Evolutionary conservation across 805 yeast species (phyloP), one percentile per base, ranked within the genome.

Genomic region (Millerozyma acaciae): DNA sequence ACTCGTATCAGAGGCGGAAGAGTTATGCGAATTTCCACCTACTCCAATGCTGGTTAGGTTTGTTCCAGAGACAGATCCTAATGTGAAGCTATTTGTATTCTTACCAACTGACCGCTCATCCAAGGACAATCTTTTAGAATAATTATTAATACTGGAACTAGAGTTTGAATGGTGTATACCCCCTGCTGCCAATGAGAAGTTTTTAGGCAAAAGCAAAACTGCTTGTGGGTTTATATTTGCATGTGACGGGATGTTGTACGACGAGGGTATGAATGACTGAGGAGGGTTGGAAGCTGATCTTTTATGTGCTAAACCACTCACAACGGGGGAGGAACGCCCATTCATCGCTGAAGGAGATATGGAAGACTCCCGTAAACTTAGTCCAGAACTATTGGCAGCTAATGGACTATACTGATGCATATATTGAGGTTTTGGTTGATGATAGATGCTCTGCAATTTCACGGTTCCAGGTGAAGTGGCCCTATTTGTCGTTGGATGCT

Each of bases 171-270:
- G 10, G 10, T 6, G 7, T n/a, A 10, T 6, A 3, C 35, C 26
- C 9, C 41, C 37, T 1, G 42, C 19, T 15, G 45, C 37, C 16
- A 47, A 48, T 4, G 71, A 57, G 34, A 66, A 67, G 39, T 67
- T 71, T 44, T 68, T 73, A 0, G 79, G 78, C 31, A 74, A 58
- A 30, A 74, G 51, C 16, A 74, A 60, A 14, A 74, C 73, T 1
- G 78, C 75, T 22, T 60, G 68, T 9, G 68, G 53, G n/a, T 60
- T 54, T 10, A 20, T 5, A 21, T 34, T 33, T 27, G 28, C 26
- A 6, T 39, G 17, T 6, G 47, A 30, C 19, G 37, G 33, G 38
- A 15, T 12, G 17, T 30, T 35, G 12, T 35, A 36, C 12, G 35
- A 10, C 28, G 28, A 16, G 15, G 16, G 18, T 8, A 30, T 14